Base-by-base conservation (phyloP, 176 grass and related monocot genomes). In the Leersia perrieri region DNA sequence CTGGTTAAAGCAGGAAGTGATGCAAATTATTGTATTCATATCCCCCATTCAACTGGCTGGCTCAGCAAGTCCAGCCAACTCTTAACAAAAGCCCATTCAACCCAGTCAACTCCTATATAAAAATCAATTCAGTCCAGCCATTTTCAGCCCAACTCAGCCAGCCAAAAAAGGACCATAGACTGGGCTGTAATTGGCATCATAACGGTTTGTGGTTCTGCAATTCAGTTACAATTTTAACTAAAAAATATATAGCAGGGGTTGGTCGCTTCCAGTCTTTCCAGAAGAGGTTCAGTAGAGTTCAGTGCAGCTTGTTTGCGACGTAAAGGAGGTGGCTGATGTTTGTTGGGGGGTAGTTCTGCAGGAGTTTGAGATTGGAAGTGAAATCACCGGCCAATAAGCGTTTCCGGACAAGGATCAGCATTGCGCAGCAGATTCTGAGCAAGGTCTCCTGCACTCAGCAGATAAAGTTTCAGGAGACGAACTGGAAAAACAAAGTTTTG, bases 351-450 rank as follows among this genome's bases (percentile, higher is more conserved):
- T 92, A 97, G 78, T 87, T 92, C 92, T 94, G 95, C 47, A 94
- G 84, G 20, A 97, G 87, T 79, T 94, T 92, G 36, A 97, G 83
- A 83, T 83, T 92, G 60, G 89, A 82, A 13, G 87, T 88, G 86
- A 94, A 94, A 66, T 97, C 94, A 2, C 91, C 89, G 1, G 82
- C 85, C 80, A 94, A 63, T 18, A 97, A 87, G 34, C 89, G 89
- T 77, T 84, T 97, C 47, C 91, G 89, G 79, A 89, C 87, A 31
- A 94, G 91, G 76, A 97, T 97, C 89, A 94, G 72, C 91, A 97
- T 97, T 25, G 85, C 91, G 33, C 94, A 94, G 76, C 95, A 97
- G 87, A 92, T 90, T 97, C 95, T 89, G 33, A 98, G 92, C 85
- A 98, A 77, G 68, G 95, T 94, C 83, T 92, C 87, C 92, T 98